A percentile compares a stretch with the other conserved stretches of the same genome.
These are phyloP conservation scores for Vigna radiata DNA, from an alignment of 306 rosid genomes.

Conservation along the genomic window DNA sequence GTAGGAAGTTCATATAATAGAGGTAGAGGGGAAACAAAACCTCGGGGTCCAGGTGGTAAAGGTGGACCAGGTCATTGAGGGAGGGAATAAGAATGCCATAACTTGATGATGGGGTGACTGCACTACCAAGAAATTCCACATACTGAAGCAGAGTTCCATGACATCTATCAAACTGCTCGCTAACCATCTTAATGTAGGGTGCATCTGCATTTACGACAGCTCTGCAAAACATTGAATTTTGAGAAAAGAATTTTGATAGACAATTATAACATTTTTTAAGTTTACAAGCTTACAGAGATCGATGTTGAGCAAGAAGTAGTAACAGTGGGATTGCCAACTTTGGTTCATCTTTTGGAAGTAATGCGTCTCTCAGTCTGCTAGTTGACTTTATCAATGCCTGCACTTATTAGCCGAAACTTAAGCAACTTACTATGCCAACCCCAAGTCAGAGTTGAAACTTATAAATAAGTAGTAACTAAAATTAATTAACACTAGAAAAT, in stretches of 20 bases:
- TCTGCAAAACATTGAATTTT: conserved; percentile 60
- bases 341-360: conserved; percentile 91
- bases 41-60: conserved; percentile 96
- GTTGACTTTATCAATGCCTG: conserved; percentile 94
- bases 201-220: conserved; percentile 89
- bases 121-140: conserved; percentile 91
- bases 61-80: conserved; percentile 82
- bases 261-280: conserved; percentile 18
- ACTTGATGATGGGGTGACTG: conserved; percentile 76
- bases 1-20: conserved; percentile 5
- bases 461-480: background rate
- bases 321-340: conserved; percentile 89
- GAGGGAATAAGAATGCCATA: conserved; percentile 89
- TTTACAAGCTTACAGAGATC: conserved; percentile 78
- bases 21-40: conserved; percentile 49
- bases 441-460: background rate
- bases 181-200: conserved; percentile 93
- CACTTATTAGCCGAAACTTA: conserved; percentile 25
- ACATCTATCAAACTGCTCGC: conserved; percentile 97
- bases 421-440: conserved; percentile 33
- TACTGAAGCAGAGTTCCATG: conserved; percentile 97
- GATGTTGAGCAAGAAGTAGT: conserved; percentile 95
- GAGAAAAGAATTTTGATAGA: conserved; percentile 28
- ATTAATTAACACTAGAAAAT: conserved; percentile 4
- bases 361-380: conserved; percentile 87